Evolutionary conservation across 495 filamentous ascomycete species (phyloP), one percentile per base, ranked within the genome.

Genomic region (Durotheca rogersii): DNA sequence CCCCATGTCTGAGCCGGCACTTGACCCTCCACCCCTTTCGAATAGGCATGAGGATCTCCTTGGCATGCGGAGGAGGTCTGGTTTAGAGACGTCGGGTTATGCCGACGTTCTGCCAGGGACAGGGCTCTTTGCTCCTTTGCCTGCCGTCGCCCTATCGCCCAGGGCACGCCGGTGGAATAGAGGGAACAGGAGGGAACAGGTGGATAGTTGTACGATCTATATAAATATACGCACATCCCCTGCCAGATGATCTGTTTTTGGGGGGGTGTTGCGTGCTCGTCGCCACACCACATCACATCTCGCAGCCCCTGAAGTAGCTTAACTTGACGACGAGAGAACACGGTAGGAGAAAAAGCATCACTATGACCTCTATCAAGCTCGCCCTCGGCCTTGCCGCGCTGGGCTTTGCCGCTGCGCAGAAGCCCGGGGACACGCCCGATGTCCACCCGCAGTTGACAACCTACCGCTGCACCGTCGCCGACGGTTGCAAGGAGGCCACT

Each of bases 371-470:
- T 30, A 56, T 16, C 39, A 61, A 56, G 47, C 45, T 58, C n/a
- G 42, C 52, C 31, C 39, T 65, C 47, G 42, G 53, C 12, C 56
- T 65, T 19, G 48, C 54, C 7, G 39, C 52, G 31, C 35, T 65
- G 15, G 54, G 58, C 11, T 54, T 65, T 12, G 45, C 53, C 16
- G 20, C 44, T 15, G 61, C 61, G 17, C 62, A 65, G 41, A 62
- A 53, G 32, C 58, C 62, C 10, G 52, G 53, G 3, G 37, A 14
- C 35, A 67, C 66, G 11, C 58, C 73, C 1, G 79, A 84, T 59
- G 70, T 66, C 21, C 78, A 81, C 39, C 80, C 80, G 10, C 52
- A 61, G 43, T 50, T 83, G 23, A 65, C 55, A 2, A 76, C 76
- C 7, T 75, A 73, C 50, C 51, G 67, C 23, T 83, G 80, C 67